These are phyloP conservation scores for Pseudonitzschia delicatissima DNA, from an alignment of 108 stramenopile genomes.

Conservation along the genomic window DNA sequence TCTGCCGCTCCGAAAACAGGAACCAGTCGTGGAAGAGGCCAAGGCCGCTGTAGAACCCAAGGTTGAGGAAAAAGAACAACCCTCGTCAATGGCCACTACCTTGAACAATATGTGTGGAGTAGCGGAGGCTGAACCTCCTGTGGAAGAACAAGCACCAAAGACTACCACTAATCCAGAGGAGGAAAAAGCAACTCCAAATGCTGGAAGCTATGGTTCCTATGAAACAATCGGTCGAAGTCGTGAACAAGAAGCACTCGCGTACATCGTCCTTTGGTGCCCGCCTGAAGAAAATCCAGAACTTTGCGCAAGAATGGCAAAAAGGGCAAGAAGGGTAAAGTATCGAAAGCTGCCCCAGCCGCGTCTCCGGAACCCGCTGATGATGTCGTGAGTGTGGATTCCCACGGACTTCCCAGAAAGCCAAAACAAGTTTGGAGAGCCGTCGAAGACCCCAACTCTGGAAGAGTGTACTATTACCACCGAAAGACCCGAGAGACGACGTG, in stretches of 20 bases:
- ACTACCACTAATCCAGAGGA: neutral
- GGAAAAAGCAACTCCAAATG: neutral
- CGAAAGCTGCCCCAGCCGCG: neutral
- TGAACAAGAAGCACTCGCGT: neutral
- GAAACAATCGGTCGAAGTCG: neutral
- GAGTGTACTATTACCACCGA: constrained; percentile 69
- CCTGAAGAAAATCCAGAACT: constrained; percentile 6
- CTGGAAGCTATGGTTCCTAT: neutral
- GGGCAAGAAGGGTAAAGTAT: neutral
- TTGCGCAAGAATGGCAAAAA: neutral
- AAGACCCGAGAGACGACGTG: constrained; percentile 68
- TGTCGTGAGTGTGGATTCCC: neutral
- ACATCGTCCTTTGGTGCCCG: neutral
- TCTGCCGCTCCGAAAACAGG: neutral
- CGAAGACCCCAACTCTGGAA: constrained; percentile 49
- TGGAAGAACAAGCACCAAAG: too few species aligned
- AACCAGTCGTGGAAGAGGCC: constrained; percentile 3
- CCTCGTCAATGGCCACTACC: neutral
- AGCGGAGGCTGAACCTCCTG: too few species aligned
- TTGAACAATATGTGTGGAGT: constrained; percentile 11
- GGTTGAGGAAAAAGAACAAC: neutral
- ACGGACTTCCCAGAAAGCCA: constrained; percentile 7
- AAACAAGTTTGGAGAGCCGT: constrained; percentile 58
- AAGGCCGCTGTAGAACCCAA: neutral
- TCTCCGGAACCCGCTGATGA: neutral